Evolutionary conservation across 352 stramenopile genomes (phyloP).

Genomic region (Discostella stelligera): DNA sequence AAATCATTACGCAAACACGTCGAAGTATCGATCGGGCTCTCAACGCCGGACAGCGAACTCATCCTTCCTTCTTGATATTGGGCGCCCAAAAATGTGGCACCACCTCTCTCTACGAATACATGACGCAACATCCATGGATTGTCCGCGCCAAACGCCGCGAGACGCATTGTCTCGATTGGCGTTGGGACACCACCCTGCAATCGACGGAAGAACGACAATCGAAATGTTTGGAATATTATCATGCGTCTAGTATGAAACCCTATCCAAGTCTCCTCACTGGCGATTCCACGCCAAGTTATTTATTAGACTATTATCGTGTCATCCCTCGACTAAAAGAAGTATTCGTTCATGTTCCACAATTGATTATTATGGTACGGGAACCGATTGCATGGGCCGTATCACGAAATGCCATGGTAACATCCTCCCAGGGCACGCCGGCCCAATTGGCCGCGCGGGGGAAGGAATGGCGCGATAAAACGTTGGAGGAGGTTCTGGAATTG

Average conservation of each 20-base stretch:
- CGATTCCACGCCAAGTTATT: constrained; percentile 79
- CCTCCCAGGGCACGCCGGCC: constrained; percentile 80
- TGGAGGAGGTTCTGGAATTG: constrained; percentile 86
- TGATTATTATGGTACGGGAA: constrained; percentile 92
- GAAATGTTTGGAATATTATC: constrained; percentile 74
- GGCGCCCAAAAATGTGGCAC: constrained; percentile 95
- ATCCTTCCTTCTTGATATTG: constrained; percentile 93
- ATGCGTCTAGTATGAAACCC: constrained; percentile 54
- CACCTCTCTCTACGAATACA: constrained; percentile 96
- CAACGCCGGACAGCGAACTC: constrained; percentile 82
- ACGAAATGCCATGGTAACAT: constrained; percentile 92
- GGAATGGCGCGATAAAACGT: constrained; percentile 85
- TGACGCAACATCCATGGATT: constrained; percentile 94
- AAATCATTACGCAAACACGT: constrained; percentile 93
- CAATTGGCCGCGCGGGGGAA: constrained; percentile 85
- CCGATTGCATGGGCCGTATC: constrained; percentile 89
- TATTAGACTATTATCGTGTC: constrained; percentile 79
- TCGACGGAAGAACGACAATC: constrained; percentile 45
- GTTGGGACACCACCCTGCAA: constrained; percentile 86
- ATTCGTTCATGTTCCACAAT: constrained; percentile 53
- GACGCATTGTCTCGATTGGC: constrained; percentile 98
- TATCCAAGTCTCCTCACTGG: constrained; percentile 89
- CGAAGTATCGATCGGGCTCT: constrained; percentile 91
- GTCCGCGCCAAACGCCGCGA: constrained; percentile 88
- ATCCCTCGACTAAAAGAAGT: constrained; percentile 82